Percentiles rank a stretch among this genome's conserved stretches.
These are phyloP conservation scores for Microcera coccophila DNA, from an alignment of 2,329 filamentous ascomycete species.

Conservation along the genomic window DNA sequence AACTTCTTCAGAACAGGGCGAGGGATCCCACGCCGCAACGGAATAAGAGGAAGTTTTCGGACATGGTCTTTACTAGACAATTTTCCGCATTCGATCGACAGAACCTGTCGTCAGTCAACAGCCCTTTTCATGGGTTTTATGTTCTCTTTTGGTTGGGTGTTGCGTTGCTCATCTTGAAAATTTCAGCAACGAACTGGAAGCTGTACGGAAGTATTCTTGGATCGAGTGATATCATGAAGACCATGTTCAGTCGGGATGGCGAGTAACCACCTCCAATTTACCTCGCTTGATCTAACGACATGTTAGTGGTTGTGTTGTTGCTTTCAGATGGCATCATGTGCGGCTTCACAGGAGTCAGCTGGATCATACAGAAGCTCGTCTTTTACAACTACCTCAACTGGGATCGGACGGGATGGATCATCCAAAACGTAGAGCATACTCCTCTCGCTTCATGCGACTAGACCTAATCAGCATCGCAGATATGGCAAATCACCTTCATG, in stretches of 20 bases:
- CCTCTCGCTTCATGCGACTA: background rate
- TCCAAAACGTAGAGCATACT: slow-evolving; percentile 56
- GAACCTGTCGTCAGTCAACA: slow-evolving; percentile 60
- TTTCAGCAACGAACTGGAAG: slow-evolving; percentile 65
- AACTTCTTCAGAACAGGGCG: slow-evolving; percentile 23
- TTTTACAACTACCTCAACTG: slow-evolving; percentile 59
- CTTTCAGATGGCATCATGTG: slow-evolving; percentile 69
- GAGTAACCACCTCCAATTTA: slow-evolving; percentile 15
- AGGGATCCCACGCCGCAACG: slow-evolving; percentile 16
- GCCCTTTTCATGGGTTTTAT: slow-evolving; percentile 75
- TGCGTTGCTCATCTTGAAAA: slow-evolving; percentile 61
- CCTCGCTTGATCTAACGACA: background rate
- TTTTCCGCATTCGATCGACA: slow-evolving; percentile 73
- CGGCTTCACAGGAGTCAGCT: slow-evolving; percentile 59
- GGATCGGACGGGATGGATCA: slow-evolving; percentile 66
- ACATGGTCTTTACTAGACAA: slow-evolving; percentile 66
- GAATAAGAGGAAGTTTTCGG: slow-evolving; percentile 34
- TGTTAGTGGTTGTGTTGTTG: slow-evolving; percentile 48
- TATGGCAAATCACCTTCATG: slow-evolving; percentile 67
- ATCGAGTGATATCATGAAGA: slow-evolving; percentile 65
- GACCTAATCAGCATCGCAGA: slow-evolving; percentile 29
- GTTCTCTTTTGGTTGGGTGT: slow-evolving; percentile 74
- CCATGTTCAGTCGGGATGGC: slow-evolving; percentile 58
- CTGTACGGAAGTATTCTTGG: slow-evolving; percentile 66
- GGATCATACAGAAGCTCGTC: slow-evolving; percentile 61